Base-by-base conservation (phyloP, 169 alveolate genomes). In the Eimeria acervulina region DNA sequence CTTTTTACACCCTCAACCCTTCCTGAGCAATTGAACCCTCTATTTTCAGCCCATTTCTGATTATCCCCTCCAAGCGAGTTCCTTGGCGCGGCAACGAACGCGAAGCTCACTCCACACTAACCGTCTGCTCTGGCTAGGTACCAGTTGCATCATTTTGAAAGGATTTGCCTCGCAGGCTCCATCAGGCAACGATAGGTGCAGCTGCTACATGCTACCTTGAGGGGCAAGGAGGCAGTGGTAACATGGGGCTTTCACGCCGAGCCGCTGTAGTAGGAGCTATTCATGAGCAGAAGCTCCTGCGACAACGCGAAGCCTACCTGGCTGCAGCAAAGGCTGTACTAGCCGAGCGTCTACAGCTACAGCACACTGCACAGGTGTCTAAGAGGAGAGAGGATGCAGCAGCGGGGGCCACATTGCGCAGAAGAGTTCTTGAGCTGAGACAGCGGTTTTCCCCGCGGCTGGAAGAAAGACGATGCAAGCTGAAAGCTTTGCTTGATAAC, bases 241-340 rank as follows among this genome's bases (percentile, higher is more conserved):
- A 23, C 19, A 87, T 87, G 94, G 94, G 94, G 33, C 47, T 38
- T 28, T 87, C 94, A 7, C 94, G 94, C 59, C 94, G 63, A 36
- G 94, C 78, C 66, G 81, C 61, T 26, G 81, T 63, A 51, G 83
- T 66, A 21, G 94, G 81, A n/a, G 94, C 94, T 12, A 40, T 87
- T 6, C 94, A 47, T 10, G 83, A 87, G 70, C 94, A 87, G 36
- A 63, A 87, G 40, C 59, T 59, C 42, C 55, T 87, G 83, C 81
- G 94, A n/a, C 94, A 61, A 21, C 83, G 94, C 51, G 94, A 87
- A 42, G 94, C 80, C 51, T 87, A 38, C 33, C 8, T 87, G 83
- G 59, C 94, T 59, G 94, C 94, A 38, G 94, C 94, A 31, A 36
- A 33, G 68, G 83, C 61, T 61, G 83, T 59, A 23, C 47, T 63